phyloP scores from a whole-genome alignment of 768 basidiomycete species.

The Hemileccinum impolitum region DNA sequence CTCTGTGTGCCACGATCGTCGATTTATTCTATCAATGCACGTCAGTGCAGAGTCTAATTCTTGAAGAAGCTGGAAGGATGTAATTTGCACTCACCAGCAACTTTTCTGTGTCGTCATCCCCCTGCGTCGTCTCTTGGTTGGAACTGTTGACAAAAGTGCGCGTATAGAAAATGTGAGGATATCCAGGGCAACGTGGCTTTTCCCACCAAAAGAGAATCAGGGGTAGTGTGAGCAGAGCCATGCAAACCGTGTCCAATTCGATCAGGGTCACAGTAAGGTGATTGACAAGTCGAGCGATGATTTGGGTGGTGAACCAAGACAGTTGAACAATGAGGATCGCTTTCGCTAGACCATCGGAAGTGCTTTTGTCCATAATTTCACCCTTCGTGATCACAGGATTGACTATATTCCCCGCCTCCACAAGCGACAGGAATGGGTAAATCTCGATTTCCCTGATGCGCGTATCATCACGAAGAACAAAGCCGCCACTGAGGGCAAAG shows the following conservation, averaged over 20 bases:
- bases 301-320: background rate
- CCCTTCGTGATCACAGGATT: background rate
- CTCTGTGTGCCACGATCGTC: too few relatives aligned
- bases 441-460: background rate
- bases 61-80: too few relatives aligned
- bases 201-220: background rate
- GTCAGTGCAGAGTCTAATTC: background rate
- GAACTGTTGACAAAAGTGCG: background rate
- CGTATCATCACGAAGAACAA: background rate
- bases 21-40: too few relatives aligned
- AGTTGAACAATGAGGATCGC: background rate
- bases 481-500: background rate
- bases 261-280: background rate
- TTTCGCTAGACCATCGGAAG: background rate
- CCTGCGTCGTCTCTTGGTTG: background rate
- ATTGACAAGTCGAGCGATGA: background rate
- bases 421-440: background rate
- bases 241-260: conserved; percentile 2
- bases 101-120: background rate
- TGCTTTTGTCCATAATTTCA: background rate
- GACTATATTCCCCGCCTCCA: background rate
- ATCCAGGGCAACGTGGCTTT: background rate
- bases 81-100: background rate
- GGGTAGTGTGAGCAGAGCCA: background rate
- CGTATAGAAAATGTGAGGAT: background rate